Evolutionary conservation across 805 yeast species (phyloP).

Genomic region (Priceomyces melissophilus): DNA sequence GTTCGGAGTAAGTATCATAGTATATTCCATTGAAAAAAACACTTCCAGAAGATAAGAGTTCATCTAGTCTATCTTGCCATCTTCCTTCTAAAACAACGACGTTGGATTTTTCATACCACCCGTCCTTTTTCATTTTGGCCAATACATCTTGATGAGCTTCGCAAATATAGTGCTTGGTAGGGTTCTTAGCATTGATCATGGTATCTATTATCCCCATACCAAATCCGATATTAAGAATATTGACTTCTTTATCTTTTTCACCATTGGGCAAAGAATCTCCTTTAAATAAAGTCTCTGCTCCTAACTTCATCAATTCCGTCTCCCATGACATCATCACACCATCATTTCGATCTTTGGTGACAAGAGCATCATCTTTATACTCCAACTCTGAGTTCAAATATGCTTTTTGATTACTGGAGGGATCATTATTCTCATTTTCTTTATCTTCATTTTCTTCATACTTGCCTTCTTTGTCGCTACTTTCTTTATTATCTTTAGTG

Average conservation of each 20-base stretch:
- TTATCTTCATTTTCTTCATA: not conserved
- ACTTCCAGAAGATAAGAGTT: constrained; percentile 56
- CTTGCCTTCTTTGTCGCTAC: not conserved
- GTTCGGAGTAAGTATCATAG: constrained; percentile 92
- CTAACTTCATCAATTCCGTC: constrained; percentile 71
- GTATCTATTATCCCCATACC: constrained; percentile 96
- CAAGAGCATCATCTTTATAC: constrained; percentile 63
- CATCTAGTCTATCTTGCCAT: constrained; percentile 83
- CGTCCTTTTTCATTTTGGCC: constrained; percentile 60
- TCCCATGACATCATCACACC: constrained; percentile 99
- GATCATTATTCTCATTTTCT: constrained; percentile 31
- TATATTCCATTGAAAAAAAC: constrained; percentile 87
- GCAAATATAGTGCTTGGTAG: constrained; percentile 76
- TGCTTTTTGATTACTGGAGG: constrained; percentile 61
- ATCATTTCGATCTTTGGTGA: constrained; percentile 70
- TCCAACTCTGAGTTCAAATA: constrained; percentile 65
- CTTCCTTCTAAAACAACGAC: constrained; percentile 82
- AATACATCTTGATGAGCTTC: constrained; percentile 96
- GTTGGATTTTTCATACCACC: constrained; percentile 75
- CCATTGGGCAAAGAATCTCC: constrained; percentile 28
- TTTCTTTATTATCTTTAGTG: constrained; percentile 5
- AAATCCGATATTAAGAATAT: constrained; percentile 82
- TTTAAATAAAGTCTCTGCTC: constrained; percentile 69
- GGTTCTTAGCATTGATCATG: constrained; percentile 58
- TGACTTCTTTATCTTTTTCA: constrained; percentile 37